Base-by-base conservation (phyloP, 1,284 basidiomycete genomes). In the Puccinia horiana region DNA sequence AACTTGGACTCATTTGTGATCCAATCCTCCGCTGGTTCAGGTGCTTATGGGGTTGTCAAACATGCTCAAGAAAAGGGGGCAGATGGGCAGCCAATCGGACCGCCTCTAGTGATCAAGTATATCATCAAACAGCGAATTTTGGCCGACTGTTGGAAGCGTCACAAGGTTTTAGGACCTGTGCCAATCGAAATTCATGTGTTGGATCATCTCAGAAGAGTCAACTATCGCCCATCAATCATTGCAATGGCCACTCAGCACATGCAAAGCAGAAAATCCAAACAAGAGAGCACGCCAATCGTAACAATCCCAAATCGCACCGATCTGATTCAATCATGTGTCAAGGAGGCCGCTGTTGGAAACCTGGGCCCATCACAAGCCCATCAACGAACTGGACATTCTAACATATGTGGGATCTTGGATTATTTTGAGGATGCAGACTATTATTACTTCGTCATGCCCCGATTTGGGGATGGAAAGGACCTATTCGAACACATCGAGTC, bases 151-250 rank as follows among this genome's bases (percentile, higher is more conserved):
- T 99, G 97, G 97, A 98, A 98, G 89, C 92, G 93, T 86, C 97
- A 99, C 87, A 93, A 94, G 58, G 91, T 93, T 83, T 91, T 94
- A 85, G 97, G 97, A 56, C 97, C 96, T 0, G 98, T 99, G 84
- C 96, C 97, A 9, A 96, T 98, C 88, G 97, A 99, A 88, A 97
- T 99, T 58, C 97, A 97, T 87, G 96, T 99, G 84, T 94, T 99
- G 93, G 89, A 90, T 81, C 90, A 90, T 84, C 86, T 97, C 89
- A 86, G 93, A 89, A 85, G 93, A 92, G 70, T 74, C 29, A 74
- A 47, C 29, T 81, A 74, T 88, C 96, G 90, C 84, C 92, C 90
- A 87, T 94, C 91, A 32, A 90, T 90, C 81, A 93, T 92, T 86
- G 89, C 95, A 18, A 72, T 76, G 65, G 77, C 83, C 58, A 40